Evolutionary conservation across 2,329 filamentous ascomycete genomes (phyloP).

Genomic region (Ophiostoma sp.): DNA sequence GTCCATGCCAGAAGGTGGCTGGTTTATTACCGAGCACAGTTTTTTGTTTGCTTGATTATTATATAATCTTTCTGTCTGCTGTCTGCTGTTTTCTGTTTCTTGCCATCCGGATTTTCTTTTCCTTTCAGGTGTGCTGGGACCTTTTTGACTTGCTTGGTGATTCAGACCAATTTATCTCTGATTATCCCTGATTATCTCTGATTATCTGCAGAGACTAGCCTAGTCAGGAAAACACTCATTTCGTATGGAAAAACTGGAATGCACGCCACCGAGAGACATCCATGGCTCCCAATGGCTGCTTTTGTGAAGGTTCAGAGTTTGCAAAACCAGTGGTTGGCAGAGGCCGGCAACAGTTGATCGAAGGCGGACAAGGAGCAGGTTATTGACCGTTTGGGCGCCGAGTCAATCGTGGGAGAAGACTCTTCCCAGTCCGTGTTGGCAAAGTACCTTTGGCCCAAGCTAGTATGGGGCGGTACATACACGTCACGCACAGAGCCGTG

Average conservation of each 20-base stretch:
- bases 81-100: neutral
- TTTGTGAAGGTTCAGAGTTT: neutral
- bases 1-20: slow-evolving; percentile 6
- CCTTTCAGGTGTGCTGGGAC: neutral
- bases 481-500: neutral
- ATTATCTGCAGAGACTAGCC: neutral
- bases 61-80: too few relatives aligned
- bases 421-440: neutral
- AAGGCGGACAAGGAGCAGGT: neutral
- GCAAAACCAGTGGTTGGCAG: neutral
- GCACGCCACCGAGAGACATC: slow-evolving; percentile 3
- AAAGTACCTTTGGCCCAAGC: neutral
- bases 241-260: neutral
- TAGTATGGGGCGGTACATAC: neutral
- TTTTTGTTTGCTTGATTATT: neutral
- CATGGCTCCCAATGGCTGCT: neutral
- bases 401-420: neutral
- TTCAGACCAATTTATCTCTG: too few relatives aligned
- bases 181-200: neutral
- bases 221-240: neutral
- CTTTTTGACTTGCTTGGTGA: too few relatives aligned
- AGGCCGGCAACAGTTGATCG: neutral
- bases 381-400: neutral
- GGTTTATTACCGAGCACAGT: neutral
- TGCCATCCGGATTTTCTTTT: too few relatives aligned